Evolutionary conservation across 2,329 filamentous ascomycete species (phyloP).

Genomic region (Colletotrichum sp.): DNA sequence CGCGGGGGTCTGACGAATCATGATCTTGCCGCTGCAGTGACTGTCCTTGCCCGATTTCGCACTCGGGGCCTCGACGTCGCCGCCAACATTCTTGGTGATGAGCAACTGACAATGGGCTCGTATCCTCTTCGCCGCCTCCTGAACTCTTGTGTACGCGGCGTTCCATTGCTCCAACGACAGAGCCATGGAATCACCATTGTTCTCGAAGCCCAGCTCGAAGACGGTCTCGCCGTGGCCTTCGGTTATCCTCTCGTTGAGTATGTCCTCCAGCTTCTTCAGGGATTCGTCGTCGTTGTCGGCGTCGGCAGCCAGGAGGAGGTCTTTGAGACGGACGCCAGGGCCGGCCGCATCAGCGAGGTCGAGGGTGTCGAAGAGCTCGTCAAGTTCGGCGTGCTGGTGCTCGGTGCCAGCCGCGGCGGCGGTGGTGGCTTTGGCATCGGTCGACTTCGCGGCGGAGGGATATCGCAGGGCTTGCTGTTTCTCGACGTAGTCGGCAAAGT

Average conservation of each 20-base stretch:
- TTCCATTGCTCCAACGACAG: slow-evolving; percentile 80
- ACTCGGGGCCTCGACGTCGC: slow-evolving; percentile 72
- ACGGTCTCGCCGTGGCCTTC: slow-evolving; percentile 90
- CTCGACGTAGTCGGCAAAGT: slow-evolving; percentile 98
- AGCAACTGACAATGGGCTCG: slow-evolving; percentile 81
- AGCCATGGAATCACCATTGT: slow-evolving; percentile 84
- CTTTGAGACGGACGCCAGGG: slow-evolving; percentile 72
- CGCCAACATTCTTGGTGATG: slow-evolving; percentile 89
- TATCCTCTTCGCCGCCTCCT: slow-evolving; percentile 65
- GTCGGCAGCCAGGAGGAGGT: slow-evolving; percentile 72
- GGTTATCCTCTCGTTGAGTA: slow-evolving; percentile 72
- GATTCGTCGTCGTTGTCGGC: slow-evolving; percentile 53
- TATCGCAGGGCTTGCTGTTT: slow-evolving; percentile 83
- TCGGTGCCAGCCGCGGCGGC: slow-evolving; percentile 37
- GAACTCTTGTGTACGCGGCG: slow-evolving; percentile 69
- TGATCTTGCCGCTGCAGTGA: slow-evolving; percentile 82
- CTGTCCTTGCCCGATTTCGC: slow-evolving; percentile 68
- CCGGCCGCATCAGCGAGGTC: slow-evolving; percentile 72
- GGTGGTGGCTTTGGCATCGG: slow-evolving; percentile 28
- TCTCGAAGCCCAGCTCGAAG: slow-evolving; percentile 91
- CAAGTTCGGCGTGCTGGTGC: slow-evolving; percentile 81
- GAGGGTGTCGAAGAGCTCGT: slow-evolving; percentile 89
- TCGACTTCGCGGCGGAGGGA: slow-evolving; percentile 42
- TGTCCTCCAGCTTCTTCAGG: slow-evolving; percentile 64
- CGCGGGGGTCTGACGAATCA: slow-evolving; percentile 77